Conservation (phyloP, 2,329 filamentous ascomycete genomes). For the Fusarium acutatum region DNA sequence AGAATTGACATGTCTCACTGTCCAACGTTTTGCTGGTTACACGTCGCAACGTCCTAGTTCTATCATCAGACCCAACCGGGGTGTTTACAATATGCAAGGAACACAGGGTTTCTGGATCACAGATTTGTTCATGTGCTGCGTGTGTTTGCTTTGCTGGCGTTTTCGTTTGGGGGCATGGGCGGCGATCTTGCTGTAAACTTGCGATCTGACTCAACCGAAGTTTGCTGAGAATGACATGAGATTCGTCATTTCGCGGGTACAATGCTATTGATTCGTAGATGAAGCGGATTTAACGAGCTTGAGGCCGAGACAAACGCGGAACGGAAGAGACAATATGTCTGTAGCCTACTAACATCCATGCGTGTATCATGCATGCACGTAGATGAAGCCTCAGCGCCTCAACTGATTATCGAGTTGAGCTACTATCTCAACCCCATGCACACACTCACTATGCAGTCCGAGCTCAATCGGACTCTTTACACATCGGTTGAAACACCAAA, state of each 20-base stretch:
- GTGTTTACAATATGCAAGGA: slow-evolving; percentile 8
- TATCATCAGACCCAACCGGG: slow-evolving; percentile 16
- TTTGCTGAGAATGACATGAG: slow-evolving; percentile 14
- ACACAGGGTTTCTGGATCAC: neutral
- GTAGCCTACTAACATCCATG: neutral
- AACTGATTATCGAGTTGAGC: neutral
- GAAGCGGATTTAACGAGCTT: neutral
- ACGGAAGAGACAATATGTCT: neutral
- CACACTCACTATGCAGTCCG: neutral
- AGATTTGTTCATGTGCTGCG: slow-evolving; percentile 16
- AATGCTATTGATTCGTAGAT: neutral
- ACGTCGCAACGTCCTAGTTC: slow-evolving; percentile 4
- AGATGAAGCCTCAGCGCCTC: neutral
- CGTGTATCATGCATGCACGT: neutral
- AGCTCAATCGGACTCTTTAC: neutral
- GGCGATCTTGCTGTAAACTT: neutral
- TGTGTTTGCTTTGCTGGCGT: neutral
- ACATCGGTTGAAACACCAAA: neutral
- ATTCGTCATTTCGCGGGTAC: slow-evolving; percentile 5
- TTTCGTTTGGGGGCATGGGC: neutral
- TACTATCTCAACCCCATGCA: slow-evolving; percentile 9
- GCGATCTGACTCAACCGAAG: slow-evolving; percentile 2
- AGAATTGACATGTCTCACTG: slow-evolving; percentile 19
- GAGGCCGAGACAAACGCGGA: neutral
- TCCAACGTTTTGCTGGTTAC: slow-evolving; percentile 11